Conservation (phyloP, 1,284 basidiomycete genomes). For the Stygiomarasmius scandens region DNA sequence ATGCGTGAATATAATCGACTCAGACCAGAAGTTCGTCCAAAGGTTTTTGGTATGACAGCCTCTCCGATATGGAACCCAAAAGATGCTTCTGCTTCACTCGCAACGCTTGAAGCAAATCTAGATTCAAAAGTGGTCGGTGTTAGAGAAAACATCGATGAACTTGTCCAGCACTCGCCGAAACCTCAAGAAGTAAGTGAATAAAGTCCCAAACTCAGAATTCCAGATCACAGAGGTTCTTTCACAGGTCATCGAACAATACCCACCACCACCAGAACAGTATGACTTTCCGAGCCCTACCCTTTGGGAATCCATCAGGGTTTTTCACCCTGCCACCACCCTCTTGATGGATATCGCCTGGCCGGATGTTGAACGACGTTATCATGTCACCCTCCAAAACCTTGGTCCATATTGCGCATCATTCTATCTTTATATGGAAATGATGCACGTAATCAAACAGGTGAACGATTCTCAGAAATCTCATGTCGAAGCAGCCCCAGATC, state of each 20-base stretch:
- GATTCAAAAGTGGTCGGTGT: slow-evolving; percentile 77
- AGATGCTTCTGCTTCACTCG: slow-evolving; percentile 59
- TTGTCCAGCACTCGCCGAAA: slow-evolving; percentile 60
- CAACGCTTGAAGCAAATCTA: slow-evolving; percentile 69
- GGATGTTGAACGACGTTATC: slow-evolving; percentile 60
- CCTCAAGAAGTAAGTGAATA: slow-evolving; percentile 60
- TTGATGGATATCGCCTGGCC: slow-evolving; percentile 54
- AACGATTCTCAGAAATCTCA: background rate
- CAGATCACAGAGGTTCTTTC: background rate
- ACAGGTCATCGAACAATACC: slow-evolving; percentile 64
- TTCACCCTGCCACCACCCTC: slow-evolving; percentile 40
- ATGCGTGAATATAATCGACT: slow-evolving; percentile 76
- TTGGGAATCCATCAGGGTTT: slow-evolving; percentile 53
- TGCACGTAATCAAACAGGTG: slow-evolving; percentile 41
- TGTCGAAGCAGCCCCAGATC: background rate
- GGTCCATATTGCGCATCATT: slow-evolving; percentile 49
- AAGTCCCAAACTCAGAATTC: background rate
- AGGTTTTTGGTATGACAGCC: slow-evolving; percentile 88
- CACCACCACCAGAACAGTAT: slow-evolving; percentile 50
- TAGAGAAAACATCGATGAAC: slow-evolving; percentile 63
- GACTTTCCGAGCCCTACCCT: slow-evolving; percentile 58
- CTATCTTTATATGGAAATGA: slow-evolving; percentile 65
- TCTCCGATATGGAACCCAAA: slow-evolving; percentile 81
- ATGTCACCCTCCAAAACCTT: slow-evolving; percentile 51
- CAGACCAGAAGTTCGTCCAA: slow-evolving; percentile 55